A percentile compares a stretch with the other conserved stretches of the same genome.
Conservation (phyloP, 345 rosid species). For the Rubroshorea leprosula region DNA sequence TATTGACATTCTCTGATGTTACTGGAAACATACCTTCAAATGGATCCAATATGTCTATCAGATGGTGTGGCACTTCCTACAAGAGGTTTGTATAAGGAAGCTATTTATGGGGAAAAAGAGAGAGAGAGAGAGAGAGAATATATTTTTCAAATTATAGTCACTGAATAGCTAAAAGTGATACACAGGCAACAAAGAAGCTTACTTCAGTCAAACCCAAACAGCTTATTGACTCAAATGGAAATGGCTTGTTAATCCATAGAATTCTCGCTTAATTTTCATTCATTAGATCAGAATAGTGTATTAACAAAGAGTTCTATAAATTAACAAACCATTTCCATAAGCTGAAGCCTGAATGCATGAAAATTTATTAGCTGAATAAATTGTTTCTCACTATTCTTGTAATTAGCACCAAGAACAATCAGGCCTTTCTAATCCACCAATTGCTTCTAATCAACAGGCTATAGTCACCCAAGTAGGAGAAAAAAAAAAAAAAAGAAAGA, state of each 20-base stretch:
- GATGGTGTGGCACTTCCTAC: constrained; percentile 87
- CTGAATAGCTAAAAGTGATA: background rate
- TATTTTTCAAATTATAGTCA: background rate
- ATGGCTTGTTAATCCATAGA: too few relatives aligned
- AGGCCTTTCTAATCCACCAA: too few relatives aligned
- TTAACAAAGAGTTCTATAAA: too few relatives aligned
- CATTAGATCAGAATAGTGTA: background rate
- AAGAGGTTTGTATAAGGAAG: constrained; percentile 5
- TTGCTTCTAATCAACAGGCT: too few relatives aligned
- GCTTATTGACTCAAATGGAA: too few relatives aligned
- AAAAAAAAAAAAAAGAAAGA: too few relatives aligned
- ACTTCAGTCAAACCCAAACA: background rate
- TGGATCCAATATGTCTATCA: constrained; percentile 78
- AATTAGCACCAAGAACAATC: too few relatives aligned
- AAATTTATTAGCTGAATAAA: too few relatives aligned
- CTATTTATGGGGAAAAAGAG: background rate
- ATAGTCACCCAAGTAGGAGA: too few relatives aligned
- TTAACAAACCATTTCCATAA: background rate
- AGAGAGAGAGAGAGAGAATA: too few relatives aligned
- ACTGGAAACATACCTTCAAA: constrained; percentile 52
- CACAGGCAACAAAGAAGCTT: background rate
- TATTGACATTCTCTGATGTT: constrained; percentile 9
- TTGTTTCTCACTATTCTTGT: too few relatives aligned
- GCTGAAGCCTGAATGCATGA: too few relatives aligned
- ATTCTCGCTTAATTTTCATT: background rate